A percentile compares a stretch with the other conserved stretches of the same genome.
phyloP scores from a whole-genome alignment of 2,329 filamentous ascomycete genomes.

The Botryotinia narcissicola region DNA sequence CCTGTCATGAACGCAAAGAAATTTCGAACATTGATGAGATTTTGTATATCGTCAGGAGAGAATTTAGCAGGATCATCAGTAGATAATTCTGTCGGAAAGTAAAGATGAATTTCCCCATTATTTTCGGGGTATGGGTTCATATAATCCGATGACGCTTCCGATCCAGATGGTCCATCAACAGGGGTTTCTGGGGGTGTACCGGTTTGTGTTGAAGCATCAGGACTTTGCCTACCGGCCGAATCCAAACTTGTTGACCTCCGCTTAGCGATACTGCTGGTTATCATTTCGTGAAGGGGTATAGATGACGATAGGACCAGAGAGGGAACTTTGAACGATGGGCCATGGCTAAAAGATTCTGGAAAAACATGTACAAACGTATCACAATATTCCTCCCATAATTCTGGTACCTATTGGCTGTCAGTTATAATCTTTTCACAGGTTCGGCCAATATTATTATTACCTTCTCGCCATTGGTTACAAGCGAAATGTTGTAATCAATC shows the following conservation, averaged over 20 bases:
- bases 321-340: constrained; percentile 58
- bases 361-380: constrained; percentile 58
- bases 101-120: constrained; percentile 48
- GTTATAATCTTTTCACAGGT: background rate
- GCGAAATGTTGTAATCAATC: constrained; percentile 21
- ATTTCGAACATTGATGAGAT: constrained; percentile 59
- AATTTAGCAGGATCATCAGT: constrained; percentile 33
- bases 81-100: constrained; percentile 45
- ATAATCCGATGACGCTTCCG: constrained; percentile 28
- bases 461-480: constrained; percentile 11
- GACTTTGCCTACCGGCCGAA: constrained; percentile 35
- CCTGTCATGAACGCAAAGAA: constrained; percentile 64
- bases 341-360: constrained; percentile 48
- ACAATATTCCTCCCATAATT: constrained; percentile 63
- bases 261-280: constrained; percentile 25
- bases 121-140: constrained; percentile 40
- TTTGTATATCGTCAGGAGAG: constrained; percentile 50
- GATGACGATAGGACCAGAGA: constrained; percentile 25
- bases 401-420: constrained; percentile 53
- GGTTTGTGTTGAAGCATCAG: constrained; percentile 37
- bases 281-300: constrained; percentile 13
- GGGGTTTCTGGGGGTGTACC: constrained; percentile 43
- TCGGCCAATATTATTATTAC: background rate
- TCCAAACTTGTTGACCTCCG: constrained; percentile 44
- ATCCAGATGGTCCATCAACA: constrained; percentile 21